phyloP scores from a whole-genome alignment of 2,329 filamentous ascomycete species.

The Cytospora schulzeri region DNA sequence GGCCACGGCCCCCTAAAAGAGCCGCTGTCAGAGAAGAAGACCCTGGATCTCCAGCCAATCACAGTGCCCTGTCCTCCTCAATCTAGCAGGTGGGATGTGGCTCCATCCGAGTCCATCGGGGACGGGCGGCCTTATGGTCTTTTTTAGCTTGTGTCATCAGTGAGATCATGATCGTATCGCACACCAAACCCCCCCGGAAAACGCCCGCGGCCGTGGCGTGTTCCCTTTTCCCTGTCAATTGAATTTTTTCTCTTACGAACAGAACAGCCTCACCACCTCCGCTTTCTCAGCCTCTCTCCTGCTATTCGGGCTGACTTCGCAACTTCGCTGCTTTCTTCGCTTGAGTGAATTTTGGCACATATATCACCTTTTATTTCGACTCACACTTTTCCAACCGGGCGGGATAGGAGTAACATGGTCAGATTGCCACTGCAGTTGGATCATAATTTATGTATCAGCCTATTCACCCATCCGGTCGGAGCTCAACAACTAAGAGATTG shows the following conservation, averaged over 20 bases:
- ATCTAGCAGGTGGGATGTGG: constrained; percentile 23
- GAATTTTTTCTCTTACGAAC: not conserved
- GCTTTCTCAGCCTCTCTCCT: not conserved
- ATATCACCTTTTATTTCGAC: not conserved
- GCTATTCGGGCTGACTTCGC: not conserved
- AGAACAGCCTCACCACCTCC: constrained; percentile 5
- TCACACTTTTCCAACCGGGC: not conserved
- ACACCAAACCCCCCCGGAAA: constrained; percentile 10
- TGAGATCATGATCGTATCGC: constrained; percentile 20
- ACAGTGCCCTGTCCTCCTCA: constrained; percentile 9
- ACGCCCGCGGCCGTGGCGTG: constrained; percentile 6
- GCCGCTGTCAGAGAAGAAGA: not conserved
- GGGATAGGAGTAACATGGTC: too few species aligned
- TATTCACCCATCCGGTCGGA: too few species aligned
- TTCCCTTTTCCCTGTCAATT: not conserved
- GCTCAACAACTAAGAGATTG: not conserved
- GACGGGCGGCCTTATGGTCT: not conserved
- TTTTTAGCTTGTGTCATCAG: constrained; percentile 1
- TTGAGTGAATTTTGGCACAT: constrained; percentile 17
- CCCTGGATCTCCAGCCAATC: constrained; percentile 5
- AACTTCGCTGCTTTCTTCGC: constrained; percentile 26
- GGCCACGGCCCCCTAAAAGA: not conserved
- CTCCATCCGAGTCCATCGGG: constrained; percentile 14
- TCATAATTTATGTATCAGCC: too few species aligned
- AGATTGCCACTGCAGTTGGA: too few species aligned